A percentile compares a stretch with the other conserved stretches of the same genome.
Evolutionary conservation across 2,329 filamentous ascomycete genomes (phyloP).

Genomic region (Hymenoscyphus fructigenus): DNA sequence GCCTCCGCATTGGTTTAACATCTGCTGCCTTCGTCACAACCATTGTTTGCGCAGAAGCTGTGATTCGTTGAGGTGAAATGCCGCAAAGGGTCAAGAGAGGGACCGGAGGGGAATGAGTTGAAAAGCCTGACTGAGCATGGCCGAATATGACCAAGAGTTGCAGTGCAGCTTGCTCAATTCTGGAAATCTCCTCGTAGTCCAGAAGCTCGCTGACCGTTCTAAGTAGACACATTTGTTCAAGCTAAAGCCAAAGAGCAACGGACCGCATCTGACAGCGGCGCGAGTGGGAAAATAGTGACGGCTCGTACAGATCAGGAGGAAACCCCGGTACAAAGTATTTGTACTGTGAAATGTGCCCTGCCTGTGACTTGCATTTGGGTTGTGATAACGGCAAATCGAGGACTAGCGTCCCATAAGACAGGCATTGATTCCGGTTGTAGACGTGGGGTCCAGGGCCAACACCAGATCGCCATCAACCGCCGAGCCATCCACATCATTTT

Average conservation of each 20-base stretch:
- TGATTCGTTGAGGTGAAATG: slow-evolving; percentile 10
- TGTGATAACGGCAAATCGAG: slow-evolving; percentile 27
- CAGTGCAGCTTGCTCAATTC: neutral
- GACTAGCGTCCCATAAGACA: slow-evolving; percentile 30
- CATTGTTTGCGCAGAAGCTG: slow-evolving; percentile 1
- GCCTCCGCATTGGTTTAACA: slow-evolving; percentile 12
- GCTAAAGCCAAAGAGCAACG: neutral
- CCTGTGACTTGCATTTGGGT: slow-evolving; percentile 24
- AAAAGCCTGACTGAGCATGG: slow-evolving; percentile 5
- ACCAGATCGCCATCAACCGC: slow-evolving; percentile 30
- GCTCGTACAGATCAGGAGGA: neutral
- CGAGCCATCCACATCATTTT: slow-evolving; percentile 17
- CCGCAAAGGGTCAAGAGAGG: neutral
- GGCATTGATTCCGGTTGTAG: slow-evolving; percentile 16
- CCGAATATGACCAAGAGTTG: slow-evolving; percentile 9
- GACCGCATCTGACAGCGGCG: slow-evolving; percentile 7
- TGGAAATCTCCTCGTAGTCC: neutral
- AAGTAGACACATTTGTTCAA: neutral
- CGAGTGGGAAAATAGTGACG: neutral
- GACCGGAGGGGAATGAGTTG: neutral
- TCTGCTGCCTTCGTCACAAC: slow-evolving; percentile 13
- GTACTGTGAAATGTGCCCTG: neutral
- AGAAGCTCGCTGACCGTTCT: neutral
- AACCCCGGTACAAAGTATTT: slow-evolving; percentile 4
- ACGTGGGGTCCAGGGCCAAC: slow-evolving; percentile 19